phyloP scores from a whole-genome alignment of 805 yeast genomes.

The Sugiyamaella mastotermitis region DNA sequence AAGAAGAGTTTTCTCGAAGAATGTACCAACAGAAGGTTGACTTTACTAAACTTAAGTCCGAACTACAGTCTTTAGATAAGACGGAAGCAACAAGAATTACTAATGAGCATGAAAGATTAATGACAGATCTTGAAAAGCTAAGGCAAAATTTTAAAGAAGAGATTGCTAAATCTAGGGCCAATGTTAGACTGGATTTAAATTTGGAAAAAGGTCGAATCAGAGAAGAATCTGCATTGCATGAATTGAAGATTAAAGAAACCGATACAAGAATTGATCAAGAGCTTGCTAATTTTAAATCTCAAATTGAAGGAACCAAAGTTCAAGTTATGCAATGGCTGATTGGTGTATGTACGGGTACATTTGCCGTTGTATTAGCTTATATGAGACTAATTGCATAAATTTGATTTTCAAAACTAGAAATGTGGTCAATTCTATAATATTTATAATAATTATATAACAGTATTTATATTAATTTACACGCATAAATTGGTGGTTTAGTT shows the following conservation, averaged over 20 bases:
- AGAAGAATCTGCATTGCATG: slow-evolving; percentile 90
- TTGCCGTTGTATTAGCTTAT: slow-evolving; percentile 88
- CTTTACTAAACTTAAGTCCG: slow-evolving; percentile 90
- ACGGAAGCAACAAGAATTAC: slow-evolving; percentile 76
- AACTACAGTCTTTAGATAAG: slow-evolving; percentile 79
- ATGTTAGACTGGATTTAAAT: slow-evolving; percentile 84
- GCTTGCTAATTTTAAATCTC: slow-evolving; percentile 88
- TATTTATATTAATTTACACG: too few species aligned
- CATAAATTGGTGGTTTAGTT: background rate
- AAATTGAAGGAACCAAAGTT: slow-evolving; percentile 89
- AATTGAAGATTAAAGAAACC: slow-evolving; percentile 88
- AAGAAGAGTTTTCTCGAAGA: slow-evolving; percentile 74
- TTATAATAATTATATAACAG: background rate
- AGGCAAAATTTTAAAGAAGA: slow-evolving; percentile 84
- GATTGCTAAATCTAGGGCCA: slow-evolving; percentile 81
- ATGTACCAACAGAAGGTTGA: slow-evolving; percentile 96
- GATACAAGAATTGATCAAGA: slow-evolving; percentile 95
- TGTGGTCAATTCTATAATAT: background rate
- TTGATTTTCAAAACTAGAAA: background rate
- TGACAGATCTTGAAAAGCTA: slow-evolving; percentile 79
- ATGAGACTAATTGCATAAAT: slow-evolving; percentile 55
- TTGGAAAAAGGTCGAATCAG: slow-evolving; percentile 93
- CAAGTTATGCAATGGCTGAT: slow-evolving; percentile 98
- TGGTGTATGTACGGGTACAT: slow-evolving; percentile 97
- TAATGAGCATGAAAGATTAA: slow-evolving; percentile 80